Percentiles rank a stretch among this genome's conserved stretches.
phyloP scores from a whole-genome alignment of 2,329 filamentous ascomycete species.

The Bertia moriformis region DNA sequence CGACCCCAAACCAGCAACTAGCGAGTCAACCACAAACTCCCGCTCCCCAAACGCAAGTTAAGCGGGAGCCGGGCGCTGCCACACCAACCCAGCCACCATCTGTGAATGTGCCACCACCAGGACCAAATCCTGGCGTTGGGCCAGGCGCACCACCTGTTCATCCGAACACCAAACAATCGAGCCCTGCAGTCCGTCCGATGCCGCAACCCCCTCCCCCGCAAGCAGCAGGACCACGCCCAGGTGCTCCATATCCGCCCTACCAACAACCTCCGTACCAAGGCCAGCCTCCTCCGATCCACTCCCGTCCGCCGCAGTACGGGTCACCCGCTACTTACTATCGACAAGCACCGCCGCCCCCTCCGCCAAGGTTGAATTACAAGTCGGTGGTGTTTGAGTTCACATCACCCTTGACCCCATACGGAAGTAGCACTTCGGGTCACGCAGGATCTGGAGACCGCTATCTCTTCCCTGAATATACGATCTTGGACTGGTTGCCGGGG shows the following conservation, averaged over 20 bases:
- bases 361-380: constrained; percentile 22
- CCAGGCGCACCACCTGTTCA: not conserved
- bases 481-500: constrained; percentile 27
- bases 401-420: constrained; percentile 21
- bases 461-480: constrained; percentile 29
- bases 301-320: constrained; percentile 13
- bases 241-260: constrained; percentile 9
- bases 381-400: constrained; percentile 30
- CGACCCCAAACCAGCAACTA: not conserved
- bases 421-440: constrained; percentile 15
- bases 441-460: constrained; percentile 27
- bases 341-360: constrained; percentile 12
- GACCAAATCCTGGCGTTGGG: not conserved
- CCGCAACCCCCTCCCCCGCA: not conserved
- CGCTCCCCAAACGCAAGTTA: not conserved
- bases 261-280: constrained; percentile 4
- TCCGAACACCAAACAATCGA: not conserved
- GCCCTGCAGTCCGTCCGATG: not conserved
- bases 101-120: not conserved
- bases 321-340: constrained; percentile 16
- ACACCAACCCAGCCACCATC: not conserved
- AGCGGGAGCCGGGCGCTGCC: no score
- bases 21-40: not conserved
- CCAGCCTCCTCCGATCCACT: not conserved
- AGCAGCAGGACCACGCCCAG: constrained; percentile 6